A percentile compares a stretch with the other conserved stretches of the same genome.
These are phyloP conservation scores for Metschnikowia rubicola DNA, from an alignment of 805 yeast species.

Conservation along the genomic window DNA sequence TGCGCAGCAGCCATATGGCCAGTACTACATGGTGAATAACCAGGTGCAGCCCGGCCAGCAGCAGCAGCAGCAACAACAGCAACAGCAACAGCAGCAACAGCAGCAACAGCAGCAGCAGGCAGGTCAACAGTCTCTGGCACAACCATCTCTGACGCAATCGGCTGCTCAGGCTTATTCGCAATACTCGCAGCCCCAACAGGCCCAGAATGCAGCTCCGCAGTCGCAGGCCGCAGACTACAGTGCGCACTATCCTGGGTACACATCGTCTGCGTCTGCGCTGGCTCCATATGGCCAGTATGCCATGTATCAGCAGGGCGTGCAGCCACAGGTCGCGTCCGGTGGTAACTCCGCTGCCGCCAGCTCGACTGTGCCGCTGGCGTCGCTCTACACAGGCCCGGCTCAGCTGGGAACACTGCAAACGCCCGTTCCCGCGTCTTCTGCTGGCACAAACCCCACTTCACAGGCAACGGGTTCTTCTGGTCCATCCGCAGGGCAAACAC, in stretches of 20 bases:
- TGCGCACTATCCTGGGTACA: constrained; percentile 18
- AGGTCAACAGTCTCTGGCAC: background rate
- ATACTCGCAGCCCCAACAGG: constrained; percentile 1
- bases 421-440: constrained; percentile 10
- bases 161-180: constrained; percentile 1
- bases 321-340: constrained; percentile 8
- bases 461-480: constrained; percentile 13
- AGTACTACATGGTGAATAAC: constrained; percentile 19
- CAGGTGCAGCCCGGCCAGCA: constrained; percentile 17
- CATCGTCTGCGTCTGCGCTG: constrained; percentile 6
- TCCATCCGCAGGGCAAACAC: background rate
- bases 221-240: constrained; percentile 12
- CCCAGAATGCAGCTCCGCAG: constrained; percentile 4
- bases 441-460: constrained; percentile 27
- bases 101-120: background rate
- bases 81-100: constrained; percentile 3
- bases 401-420: constrained; percentile 10
- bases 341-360: constrained; percentile 4
- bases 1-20: constrained; percentile 19
- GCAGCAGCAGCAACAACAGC: constrained; percentile 3
- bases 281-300: constrained; percentile 18
- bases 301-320: constrained; percentile 16
- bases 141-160: background rate
- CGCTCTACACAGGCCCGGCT: constrained; percentile 11
- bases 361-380: constrained; percentile 13